Percentiles rank a stretch among this genome's conserved stretches.
These are phyloP conservation scores for Curvularia eragrostidis DNA, from an alignment of 2,329 filamentous ascomycete genomes.

Conservation along the genomic window DNA sequence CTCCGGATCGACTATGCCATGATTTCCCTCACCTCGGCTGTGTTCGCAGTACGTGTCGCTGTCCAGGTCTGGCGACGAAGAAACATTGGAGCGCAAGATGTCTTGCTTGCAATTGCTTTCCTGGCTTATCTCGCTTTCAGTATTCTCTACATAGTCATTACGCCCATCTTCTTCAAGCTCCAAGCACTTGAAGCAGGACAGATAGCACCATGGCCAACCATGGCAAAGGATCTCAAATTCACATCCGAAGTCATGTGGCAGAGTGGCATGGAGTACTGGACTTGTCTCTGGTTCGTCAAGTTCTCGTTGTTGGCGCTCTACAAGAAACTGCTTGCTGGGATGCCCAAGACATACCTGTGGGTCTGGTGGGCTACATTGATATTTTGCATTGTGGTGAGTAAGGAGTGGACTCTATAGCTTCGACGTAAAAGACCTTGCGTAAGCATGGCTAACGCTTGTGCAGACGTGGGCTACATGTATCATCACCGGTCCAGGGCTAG, in stretches of 20 bases:
- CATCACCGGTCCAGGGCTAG: constrained; percentile 46
- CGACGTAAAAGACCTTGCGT: neutral
- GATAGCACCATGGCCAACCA: constrained; percentile 33
- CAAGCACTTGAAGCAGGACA: constrained; percentile 31
- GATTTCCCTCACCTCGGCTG: constrained; percentile 26
- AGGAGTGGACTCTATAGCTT: neutral
- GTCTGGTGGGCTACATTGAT: constrained; percentile 49
- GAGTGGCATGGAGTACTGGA: constrained; percentile 50
- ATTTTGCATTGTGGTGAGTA: constrained; percentile 46
- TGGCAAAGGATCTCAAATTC: constrained; percentile 40
- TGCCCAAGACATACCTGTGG: constrained; percentile 38
- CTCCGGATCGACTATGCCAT: constrained; percentile 24
- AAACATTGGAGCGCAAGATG: constrained; percentile 19
- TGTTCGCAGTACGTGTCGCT: constrained; percentile 22
- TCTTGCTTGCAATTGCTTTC: constrained; percentile 34
- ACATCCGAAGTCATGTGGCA: constrained; percentile 51
- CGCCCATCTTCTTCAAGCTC: constrained; percentile 45
- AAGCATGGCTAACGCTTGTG: constrained; percentile 6
- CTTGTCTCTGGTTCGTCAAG: constrained; percentile 52
- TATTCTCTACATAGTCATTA: constrained; percentile 46
- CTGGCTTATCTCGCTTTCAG: constrained; percentile 38
- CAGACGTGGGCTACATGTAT: constrained; percentile 50
- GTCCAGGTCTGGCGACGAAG: constrained; percentile 22
- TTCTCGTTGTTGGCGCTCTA: constrained; percentile 51
- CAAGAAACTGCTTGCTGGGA: constrained; percentile 45